phyloP scores from a whole-genome alignment of 2,329 filamentous ascomycete genomes.

The Phymatotrichopsis omnivora region DNA sequence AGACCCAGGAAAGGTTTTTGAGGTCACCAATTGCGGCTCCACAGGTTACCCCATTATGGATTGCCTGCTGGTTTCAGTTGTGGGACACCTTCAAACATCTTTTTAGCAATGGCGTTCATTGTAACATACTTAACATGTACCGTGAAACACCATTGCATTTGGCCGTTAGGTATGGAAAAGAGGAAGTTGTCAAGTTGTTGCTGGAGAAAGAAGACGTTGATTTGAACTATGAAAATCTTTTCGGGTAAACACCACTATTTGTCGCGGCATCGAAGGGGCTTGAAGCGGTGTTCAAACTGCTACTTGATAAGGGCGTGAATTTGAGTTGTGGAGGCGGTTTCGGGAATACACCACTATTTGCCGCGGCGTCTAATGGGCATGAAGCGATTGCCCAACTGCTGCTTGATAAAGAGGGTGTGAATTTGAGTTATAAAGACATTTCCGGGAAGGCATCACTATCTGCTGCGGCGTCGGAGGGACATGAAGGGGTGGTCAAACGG shows the following conservation, averaged over 20 bases:
- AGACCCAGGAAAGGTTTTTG: background rate
- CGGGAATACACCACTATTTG: slow-evolving; percentile 26
- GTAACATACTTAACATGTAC: slow-evolving; percentile 9
- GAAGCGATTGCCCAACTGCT: too few relatives aligned
- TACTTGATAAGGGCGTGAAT: slow-evolving; percentile 17
- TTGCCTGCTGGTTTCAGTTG: background rate
- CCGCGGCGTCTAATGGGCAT: slow-evolving; percentile 24
- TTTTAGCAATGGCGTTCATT: background rate
- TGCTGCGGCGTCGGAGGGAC: too few relatives aligned
- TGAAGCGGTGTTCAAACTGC: slow-evolving; percentile 18
- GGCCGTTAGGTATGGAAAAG: slow-evolving; percentile 12
- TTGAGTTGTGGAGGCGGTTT: slow-evolving; percentile 22
- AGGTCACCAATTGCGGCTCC: background rate
- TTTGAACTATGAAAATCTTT: slow-evolving; percentile 17
- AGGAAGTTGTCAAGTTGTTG: slow-evolving; percentile 1
- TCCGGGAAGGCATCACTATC: too few relatives aligned
- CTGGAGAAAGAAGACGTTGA: background rate
- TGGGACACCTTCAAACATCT: background rate
- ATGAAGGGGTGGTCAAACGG: too few relatives aligned
- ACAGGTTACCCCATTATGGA: background rate
- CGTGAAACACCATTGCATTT: slow-evolving; percentile 18
- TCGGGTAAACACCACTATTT: slow-evolving; percentile 23
- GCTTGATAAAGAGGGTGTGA: too few relatives aligned
- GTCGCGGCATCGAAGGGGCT: slow-evolving; percentile 16
- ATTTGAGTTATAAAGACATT: too few relatives aligned